Base-by-base conservation (phyloP, 1,139 yeast species). In the Trichomonascaceae sp. region DNA sequence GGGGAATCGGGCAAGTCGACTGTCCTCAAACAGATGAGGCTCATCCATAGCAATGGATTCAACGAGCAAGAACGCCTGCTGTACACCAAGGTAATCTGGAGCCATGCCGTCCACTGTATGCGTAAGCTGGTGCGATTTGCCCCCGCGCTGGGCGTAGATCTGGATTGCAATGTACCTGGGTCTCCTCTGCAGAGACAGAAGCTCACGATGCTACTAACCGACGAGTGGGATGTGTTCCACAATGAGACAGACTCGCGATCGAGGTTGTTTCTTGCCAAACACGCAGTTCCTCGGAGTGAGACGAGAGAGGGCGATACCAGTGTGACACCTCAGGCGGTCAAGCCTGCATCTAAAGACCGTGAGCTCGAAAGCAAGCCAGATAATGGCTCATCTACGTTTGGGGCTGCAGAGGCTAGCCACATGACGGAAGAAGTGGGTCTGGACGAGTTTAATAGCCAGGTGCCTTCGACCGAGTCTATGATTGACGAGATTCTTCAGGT, bases 1-100 rank as follows among this genome's bases (percentile, higher is more conserved):
- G 98, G 98, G 5, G 99, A 89, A 57, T 76, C 89, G 36, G 98
- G 99, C 5, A 89, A 89, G 54, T 81, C 94, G 2, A 89, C 99
- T 0, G 93, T 89, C n/a, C 62, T 89, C 42, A 92, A 89, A 55
- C 98, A 92, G 54, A 71, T 89, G 73, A 73, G 80, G 47, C 62
- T 89, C 22, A 57, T 85, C 34, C 97, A 89, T 55, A 81, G 84
- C 43, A 78, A 82, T 18, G 93, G 95, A 4, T 89, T 87, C 57
- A 67, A 78, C 1, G 71, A 70, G 29, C 80, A 74, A 44, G 98
- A 92, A 54, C 64, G 94, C 35, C 55, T 65, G 31, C 92, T 82
- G 51, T 92, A 85, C 53, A 59, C 82, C 6, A 87, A 84, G 44
- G 82, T 89, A n/a, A 81, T 92, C 17, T 89, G 96, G 95, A 80